A percentile compares a stretch with the other conserved stretches of the same genome.
Evolutionary conservation across 1,284 basidiomycete species (phyloP).

Genomic region (Rhizoctonia solani): DNA sequence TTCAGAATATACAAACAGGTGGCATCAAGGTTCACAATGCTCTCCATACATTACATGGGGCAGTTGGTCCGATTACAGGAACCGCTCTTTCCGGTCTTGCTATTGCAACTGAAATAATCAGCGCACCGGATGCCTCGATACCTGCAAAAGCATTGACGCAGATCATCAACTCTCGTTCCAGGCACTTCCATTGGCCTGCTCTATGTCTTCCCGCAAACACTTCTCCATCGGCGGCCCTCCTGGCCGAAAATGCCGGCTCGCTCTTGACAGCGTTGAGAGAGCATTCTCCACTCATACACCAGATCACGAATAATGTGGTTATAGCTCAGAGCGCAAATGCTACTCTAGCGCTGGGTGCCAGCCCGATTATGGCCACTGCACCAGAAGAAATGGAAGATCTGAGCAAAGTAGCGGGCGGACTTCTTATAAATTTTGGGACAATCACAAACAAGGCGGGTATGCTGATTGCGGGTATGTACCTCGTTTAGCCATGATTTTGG

Average conservation of each 20-base stretch:
- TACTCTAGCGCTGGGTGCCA: slow-evolving; percentile 85
- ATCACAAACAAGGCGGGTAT: slow-evolving; percentile 75
- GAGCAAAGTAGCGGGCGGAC: slow-evolving; percentile 64
- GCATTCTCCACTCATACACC: slow-evolving; percentile 74
- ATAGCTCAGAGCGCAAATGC: slow-evolving; percentile 91
- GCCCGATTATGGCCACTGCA: slow-evolving; percentile 92
- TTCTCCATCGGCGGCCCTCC: slow-evolving; percentile 1
- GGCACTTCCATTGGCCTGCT: slow-evolving; percentile 4
- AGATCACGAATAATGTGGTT: slow-evolving; percentile 93
- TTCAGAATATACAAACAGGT: slow-evolving; percentile 51
- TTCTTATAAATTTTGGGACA: slow-evolving; percentile 93
- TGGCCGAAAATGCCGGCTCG: slow-evolving; percentile 6
- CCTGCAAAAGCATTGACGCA: slow-evolving; percentile 59
- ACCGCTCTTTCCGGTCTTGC: slow-evolving; percentile 77
- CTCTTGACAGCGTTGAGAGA: slow-evolving; percentile 23
- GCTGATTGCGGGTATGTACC: slow-evolving; percentile 72
- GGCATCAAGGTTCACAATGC: slow-evolving; percentile 81
- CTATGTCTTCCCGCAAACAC: slow-evolving; percentile 13
- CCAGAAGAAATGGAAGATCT: slow-evolving; percentile 84
- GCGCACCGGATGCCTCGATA: slow-evolving; percentile 62
- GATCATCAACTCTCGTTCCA: slow-evolving; percentile 44
- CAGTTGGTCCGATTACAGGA: slow-evolving; percentile 61
- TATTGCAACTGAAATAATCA: slow-evolving; percentile 87
- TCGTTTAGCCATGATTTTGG: slow-evolving; percentile 32
- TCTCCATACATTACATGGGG: slow-evolving; percentile 70